Percentiles rank a stretch among this genome's conserved stretches.
phyloP scores from a whole-genome alignment of 2,329 filamentous ascomycete species.

The Cercospora brassicicola region DNA sequence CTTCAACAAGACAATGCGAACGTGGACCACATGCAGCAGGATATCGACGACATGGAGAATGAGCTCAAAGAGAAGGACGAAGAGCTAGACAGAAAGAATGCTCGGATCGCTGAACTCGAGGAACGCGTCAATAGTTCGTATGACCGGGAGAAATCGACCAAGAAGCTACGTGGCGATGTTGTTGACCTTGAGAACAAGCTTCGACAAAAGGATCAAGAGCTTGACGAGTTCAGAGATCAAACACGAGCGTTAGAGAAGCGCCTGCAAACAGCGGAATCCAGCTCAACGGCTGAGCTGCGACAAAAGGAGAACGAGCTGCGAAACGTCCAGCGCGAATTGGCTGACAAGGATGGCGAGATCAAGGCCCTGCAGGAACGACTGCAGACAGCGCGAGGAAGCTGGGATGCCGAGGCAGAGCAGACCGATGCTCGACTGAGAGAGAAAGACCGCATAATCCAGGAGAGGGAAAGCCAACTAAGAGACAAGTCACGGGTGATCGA shows the following conservation, averaged over 20 bases:
- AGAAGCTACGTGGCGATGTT: slow-evolving; percentile 42
- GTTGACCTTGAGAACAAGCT: slow-evolving; percentile 38
- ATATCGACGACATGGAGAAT: slow-evolving; percentile 53
- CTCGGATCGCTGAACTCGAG: slow-evolving; percentile 37
- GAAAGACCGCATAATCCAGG: slow-evolving; percentile 56
- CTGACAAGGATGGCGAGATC: slow-evolving; percentile 43
- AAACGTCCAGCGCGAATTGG: slow-evolving; percentile 55
- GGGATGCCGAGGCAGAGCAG: slow-evolving; percentile 42
- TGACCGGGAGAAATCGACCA: slow-evolving; percentile 41
- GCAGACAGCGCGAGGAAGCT: slow-evolving; percentile 42
- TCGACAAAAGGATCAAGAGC: slow-evolving; percentile 38
- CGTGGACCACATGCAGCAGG: slow-evolving; percentile 60
- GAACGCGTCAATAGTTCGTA: slow-evolving; percentile 35
- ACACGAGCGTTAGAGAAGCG: slow-evolving; percentile 38
- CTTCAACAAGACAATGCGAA: slow-evolving; percentile 43
- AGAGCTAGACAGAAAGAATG: slow-evolving; percentile 39
- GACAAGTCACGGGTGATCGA: slow-evolving; percentile 73
- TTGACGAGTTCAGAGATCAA: slow-evolving; percentile 40
- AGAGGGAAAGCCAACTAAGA: slow-evolving; percentile 72
- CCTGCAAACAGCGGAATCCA: slow-evolving; percentile 31
- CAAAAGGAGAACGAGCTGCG: slow-evolving; percentile 54
- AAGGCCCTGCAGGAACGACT: slow-evolving; percentile 40
- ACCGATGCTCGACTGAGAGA: slow-evolving; percentile 41
- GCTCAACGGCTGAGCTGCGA: slow-evolving; percentile 29
- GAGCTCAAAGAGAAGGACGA: slow-evolving; percentile 53